Base-by-base conservation (phyloP, 257 asterid genomes). In the Verbascum thapsus region DNA sequence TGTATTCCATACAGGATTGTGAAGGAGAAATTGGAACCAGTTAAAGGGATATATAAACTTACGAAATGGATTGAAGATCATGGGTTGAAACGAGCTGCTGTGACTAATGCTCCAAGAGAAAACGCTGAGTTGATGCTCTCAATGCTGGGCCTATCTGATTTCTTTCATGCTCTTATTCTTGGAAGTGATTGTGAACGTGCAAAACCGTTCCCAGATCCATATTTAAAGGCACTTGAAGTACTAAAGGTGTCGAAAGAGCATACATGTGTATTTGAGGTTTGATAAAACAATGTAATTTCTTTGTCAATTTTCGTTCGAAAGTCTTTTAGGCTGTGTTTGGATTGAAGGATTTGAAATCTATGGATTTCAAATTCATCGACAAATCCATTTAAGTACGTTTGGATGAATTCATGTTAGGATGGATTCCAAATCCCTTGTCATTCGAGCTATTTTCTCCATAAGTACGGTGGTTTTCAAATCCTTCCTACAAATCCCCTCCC, bases 81-180 rank as follows among this genome's bases (percentile, higher is more conserved):
- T 49, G 96, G 95, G 13, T 54, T 92, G 82, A 92, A 80, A 70
- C 82, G 97, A 32, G 98, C 91, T 76, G 98, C 98, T 57, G 98
- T 92, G 11, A 92, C 97, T 15, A 92, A 92, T 48, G 96, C 97
- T 37, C 98, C 98, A 17, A 83, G 73, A 74, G 86, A 71, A 53
- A 92, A 92, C 73, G 99, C 95, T 19, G 96, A 89, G 68, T 45
- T 87, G 80, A 82, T 92, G 74, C 77, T 92, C 67, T 81, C 94
- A 51, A 18, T 75, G 76, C 95, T 92, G 52, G 99, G 97, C 61
- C 91, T 92, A 8, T 58, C 95, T 7, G 95, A 82, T 61, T 92
- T 92, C 83, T 92, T 92, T 57, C 81, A 83, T 1, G 68, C 78
- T 17, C 69, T 92, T 37, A 77, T 92, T 35, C 56, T 92, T 69